phyloP scores from a whole-genome alignment of 306 rosid species.

The Lathyrus sativus region DNA sequence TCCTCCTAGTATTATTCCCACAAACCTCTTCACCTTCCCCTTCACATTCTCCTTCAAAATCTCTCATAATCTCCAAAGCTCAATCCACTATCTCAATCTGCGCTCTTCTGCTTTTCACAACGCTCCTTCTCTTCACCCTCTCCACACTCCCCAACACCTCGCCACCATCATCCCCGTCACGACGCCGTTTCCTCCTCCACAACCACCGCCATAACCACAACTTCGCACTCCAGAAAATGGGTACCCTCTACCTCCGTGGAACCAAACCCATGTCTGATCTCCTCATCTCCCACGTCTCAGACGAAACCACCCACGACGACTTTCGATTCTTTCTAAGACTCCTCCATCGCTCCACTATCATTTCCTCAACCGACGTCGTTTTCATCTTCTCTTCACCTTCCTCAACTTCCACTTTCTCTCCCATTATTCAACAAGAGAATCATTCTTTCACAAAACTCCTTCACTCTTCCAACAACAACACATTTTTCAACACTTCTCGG shows the following conservation, averaged over 20 bases:
- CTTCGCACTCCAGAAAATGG: constrained; percentile 54
- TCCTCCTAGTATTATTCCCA: constrained; percentile 71
- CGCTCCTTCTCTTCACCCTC: constrained; percentile 85
- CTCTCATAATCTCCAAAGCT: constrained; percentile 51
- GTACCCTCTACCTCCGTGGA: constrained; percentile 71
- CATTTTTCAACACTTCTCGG: constrained; percentile 49
- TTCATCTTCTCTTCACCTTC: constrained; percentile 58
- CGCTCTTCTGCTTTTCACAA: constrained; percentile 64
- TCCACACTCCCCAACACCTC: constrained; percentile 65
- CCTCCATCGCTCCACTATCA: constrained; percentile 68
- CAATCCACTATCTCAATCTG: constrained; percentile 83
- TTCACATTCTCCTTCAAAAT: neutral
- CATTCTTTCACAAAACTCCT: constrained; percentile 50
- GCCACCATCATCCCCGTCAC: neutral
- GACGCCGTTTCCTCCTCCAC: constrained; percentile 43
- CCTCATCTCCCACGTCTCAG: constrained; percentile 63
- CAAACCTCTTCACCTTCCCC: constrained; percentile 42
- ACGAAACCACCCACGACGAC: constrained; percentile 52
- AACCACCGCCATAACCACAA: neutral
- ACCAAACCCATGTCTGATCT: constrained; percentile 77
- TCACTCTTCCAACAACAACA: neutral
- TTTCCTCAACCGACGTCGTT: constrained; percentile 65
- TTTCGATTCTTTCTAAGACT: constrained; percentile 65
- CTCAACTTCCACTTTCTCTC: constrained; percentile 33
- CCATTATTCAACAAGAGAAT: constrained; percentile 58